These are phyloP conservation scores for Suhomyces ambrosiae DNA, from an alignment of 1,139 yeast species.

Conservation along the genomic window DNA sequence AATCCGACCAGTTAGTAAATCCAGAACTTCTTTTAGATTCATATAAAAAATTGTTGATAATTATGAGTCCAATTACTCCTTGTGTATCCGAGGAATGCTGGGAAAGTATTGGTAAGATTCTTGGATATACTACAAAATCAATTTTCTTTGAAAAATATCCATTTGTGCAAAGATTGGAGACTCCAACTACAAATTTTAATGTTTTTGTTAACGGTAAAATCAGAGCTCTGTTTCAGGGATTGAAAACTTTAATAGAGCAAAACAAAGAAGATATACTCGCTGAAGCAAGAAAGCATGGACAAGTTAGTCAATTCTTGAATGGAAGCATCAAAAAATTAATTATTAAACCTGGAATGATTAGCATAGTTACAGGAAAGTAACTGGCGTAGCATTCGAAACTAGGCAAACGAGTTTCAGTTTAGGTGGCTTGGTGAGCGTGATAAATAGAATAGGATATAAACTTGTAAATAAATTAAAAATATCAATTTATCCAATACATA, in stretches of 20 bases:
- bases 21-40: conserved; percentile 40
- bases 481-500: no score
- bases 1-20: conserved; percentile 26
- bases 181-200: conserved; percentile 44
- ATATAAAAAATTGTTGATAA: conserved; percentile 53
- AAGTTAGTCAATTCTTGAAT: conserved; percentile 10
- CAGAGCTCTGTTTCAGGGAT: conserved; percentile 48
- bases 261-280: conserved; percentile 28
- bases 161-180: conserved; percentile 33
- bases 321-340: conserved; percentile 24
- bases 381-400: no score
- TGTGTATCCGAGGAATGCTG: conserved; percentile 82
- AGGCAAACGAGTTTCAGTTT: no score
- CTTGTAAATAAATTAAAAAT: no score
- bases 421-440: no score
- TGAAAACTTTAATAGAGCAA: conserved; percentile 31
- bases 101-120: conserved; percentile 48
- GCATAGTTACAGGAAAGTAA: conserved; percentile 22
- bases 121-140: conserved; percentile 32
- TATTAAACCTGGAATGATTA: conserved; percentile 32
- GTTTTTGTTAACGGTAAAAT: conserved; percentile 73
- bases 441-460: no score
- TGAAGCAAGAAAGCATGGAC: conserved; percentile 12
- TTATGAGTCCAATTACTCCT: conserved; percentile 79
- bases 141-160: conserved; percentile 64